Percentiles rank a stretch among this genome's conserved stretches.
These are phyloP conservation scores for Hemileccinum rubropunctum DNA, from an alignment of 768 basidiomycete species.

Conservation along the genomic window DNA sequence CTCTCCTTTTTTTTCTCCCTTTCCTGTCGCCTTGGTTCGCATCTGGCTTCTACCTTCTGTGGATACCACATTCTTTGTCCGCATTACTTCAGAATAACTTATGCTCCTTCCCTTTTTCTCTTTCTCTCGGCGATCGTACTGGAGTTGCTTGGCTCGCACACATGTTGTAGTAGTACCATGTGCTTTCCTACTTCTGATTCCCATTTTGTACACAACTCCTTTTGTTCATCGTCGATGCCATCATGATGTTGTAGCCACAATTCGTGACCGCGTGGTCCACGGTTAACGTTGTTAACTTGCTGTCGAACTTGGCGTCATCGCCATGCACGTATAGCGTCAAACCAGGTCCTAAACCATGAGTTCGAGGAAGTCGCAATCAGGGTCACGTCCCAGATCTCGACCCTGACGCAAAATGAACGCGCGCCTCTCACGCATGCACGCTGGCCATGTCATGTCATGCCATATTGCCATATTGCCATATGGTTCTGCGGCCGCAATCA, in stretches of 20 bases:
- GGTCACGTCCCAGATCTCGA: not conserved
- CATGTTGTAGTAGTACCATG: constrained; percentile 30
- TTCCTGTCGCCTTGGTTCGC: not conserved
- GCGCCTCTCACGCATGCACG: not conserved
- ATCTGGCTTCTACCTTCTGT: not conserved
- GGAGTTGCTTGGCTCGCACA: constrained; percentile 11
- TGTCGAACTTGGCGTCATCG: not conserved
- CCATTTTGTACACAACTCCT: not conserved
- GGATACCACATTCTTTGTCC: constrained; percentile 9
- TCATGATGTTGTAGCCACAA: too few relatives aligned
- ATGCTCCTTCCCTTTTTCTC: constrained; percentile 16
- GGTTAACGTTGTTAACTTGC: too few relatives aligned
- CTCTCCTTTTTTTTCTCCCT: constrained; percentile 15
- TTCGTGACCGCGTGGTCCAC: too few relatives aligned
- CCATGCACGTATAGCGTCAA: not conserved
- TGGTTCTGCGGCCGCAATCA: not conserved
- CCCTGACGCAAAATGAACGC: not conserved
- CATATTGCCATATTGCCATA: not conserved
- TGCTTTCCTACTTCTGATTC: not conserved
- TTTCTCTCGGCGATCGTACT: constrained; percentile 1
- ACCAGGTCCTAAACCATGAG: constrained; percentile 1
- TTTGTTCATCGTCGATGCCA: not conserved
- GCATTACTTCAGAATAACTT: constrained; percentile 19
- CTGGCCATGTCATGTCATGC: not conserved
- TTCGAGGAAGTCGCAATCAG: constrained; percentile 9